Percentiles rank a stretch among this genome's conserved stretches.
phyloP scores from a whole-genome alignment of 2,329 filamentous ascomycete species.

The Piedraia hortae region DNA sequence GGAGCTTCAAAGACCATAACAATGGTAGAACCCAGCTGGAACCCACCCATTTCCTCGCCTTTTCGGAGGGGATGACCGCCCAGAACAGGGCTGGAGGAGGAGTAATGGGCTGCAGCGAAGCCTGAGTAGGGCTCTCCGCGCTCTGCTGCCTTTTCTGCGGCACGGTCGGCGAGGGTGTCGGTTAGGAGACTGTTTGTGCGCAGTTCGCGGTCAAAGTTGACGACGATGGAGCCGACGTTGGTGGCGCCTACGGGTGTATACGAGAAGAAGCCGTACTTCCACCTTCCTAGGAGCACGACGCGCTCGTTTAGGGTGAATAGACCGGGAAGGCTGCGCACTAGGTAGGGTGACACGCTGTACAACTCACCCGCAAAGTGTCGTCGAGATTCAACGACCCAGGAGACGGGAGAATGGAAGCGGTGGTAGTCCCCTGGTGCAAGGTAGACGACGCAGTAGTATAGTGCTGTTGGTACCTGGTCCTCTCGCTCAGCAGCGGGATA shows the following conservation, averaged over 20 bases:
- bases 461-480: conserved; percentile 25
- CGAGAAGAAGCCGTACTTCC: conserved; percentile 93
- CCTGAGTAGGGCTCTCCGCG: conserved; percentile 67
- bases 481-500: conserved; percentile 7
- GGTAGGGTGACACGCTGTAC: conserved; percentile 80
- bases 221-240: conserved; percentile 84
- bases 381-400: conserved; percentile 81
- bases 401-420: conserved; percentile 82
- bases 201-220: conserved; percentile 90
- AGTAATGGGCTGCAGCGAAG: conserved; percentile 78
- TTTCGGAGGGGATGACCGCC: conserved; percentile 58
- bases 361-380: conserved; percentile 96
- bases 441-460: conserved; percentile 91
- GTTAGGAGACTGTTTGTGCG: conserved; percentile 79
- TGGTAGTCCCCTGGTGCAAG: conserved; percentile 95
- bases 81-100: conserved; percentile 45
- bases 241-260: conserved; percentile 90
- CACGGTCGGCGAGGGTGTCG: conserved; percentile 70
- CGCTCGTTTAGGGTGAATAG: conserved; percentile 93
- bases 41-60: conserved; percentile 95
- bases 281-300: conserved; percentile 73
- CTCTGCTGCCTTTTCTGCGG: conserved; percentile 49
- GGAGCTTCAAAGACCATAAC: conserved; percentile 94
- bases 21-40: conserved; percentile 81
- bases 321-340: conserved; percentile 74